These are phyloP conservation scores for Saccharomyces eubayanus DNA, from an alignment of 805 yeast genomes.

Conservation along the genomic window DNA sequence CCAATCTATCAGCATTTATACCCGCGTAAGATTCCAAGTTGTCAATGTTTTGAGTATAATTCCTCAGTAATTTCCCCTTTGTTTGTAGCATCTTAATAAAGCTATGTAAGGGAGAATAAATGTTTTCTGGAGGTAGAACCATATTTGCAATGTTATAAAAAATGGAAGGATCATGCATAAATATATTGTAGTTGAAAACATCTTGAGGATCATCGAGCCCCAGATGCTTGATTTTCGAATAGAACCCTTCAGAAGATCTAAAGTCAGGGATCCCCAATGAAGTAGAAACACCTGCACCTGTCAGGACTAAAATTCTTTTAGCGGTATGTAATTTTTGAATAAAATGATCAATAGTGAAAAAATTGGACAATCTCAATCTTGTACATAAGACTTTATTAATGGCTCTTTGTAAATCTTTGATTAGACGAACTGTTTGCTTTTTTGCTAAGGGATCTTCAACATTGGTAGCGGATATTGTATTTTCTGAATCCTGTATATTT, in stretches of 20 bases:
- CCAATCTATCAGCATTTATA: slow-evolving; percentile 50
- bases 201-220: slow-evolving; percentile 84
- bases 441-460: slow-evolving; percentile 36
- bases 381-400: slow-evolving; percentile 52
- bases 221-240: slow-evolving; percentile 54
- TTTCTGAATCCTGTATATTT: neutral
- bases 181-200: slow-evolving; percentile 66
- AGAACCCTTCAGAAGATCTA: slow-evolving; percentile 78
- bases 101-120: slow-evolving; percentile 70
- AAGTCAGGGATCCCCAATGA: slow-evolving; percentile 88
- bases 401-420: slow-evolving; percentile 51
- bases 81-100: slow-evolving; percentile 68
- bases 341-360: slow-evolving; percentile 53
- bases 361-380: slow-evolving; percentile 46
- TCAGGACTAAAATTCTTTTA: slow-evolving; percentile 57
- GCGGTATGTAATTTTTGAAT: slow-evolving; percentile 46
- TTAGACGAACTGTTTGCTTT: slow-evolving; percentile 38
- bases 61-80: slow-evolving; percentile 66
- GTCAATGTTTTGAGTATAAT: slow-evolving; percentile 87
- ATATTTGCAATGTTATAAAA: slow-evolving; percentile 79
- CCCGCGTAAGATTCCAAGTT: slow-evolving; percentile 78
- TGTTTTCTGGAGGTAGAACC: slow-evolving; percentile 64
- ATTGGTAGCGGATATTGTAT: slow-evolving; percentile 10
- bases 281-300: slow-evolving; percentile 93
- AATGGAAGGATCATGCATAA: slow-evolving; percentile 64